Percentiles rank a stretch among this genome's conserved stretches.
Conservation (phyloP, 139 green algal species). For the Chlamydomonas schloesseri region DNA sequence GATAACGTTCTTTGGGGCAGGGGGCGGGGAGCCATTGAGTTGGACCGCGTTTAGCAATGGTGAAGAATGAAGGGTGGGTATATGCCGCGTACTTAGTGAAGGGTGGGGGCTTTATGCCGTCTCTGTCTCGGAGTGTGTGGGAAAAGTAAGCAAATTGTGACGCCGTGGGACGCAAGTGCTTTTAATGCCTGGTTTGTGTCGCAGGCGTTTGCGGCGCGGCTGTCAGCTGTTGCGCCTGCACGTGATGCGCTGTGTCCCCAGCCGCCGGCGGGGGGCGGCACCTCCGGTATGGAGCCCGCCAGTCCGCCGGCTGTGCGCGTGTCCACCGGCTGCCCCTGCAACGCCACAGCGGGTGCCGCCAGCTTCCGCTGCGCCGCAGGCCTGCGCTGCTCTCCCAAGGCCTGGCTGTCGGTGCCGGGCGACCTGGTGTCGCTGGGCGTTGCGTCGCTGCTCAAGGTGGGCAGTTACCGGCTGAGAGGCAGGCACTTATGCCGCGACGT, state of each 20-base stretch:
- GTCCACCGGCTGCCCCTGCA: neutral
- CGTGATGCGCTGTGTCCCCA: conserved; percentile 2
- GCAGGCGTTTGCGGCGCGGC: conserved; percentile 3
- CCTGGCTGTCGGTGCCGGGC: neutral
- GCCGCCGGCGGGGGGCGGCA: neutral
- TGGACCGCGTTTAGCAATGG: too few species aligned
- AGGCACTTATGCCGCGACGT: too few species aligned
- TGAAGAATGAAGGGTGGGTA: too few species aligned
- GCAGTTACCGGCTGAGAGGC: neutral
- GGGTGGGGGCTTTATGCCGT: too few species aligned
- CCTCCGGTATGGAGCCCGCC: neutral
- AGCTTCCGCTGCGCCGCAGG: conserved; percentile 14
- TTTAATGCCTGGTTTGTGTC: neutral
- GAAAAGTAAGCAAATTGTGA: too few species aligned
- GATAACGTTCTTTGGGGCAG: too few species aligned
- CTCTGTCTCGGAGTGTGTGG: too few species aligned
- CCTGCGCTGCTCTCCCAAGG: neutral
- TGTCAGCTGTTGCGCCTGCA: neutral
- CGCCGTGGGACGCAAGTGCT: too few species aligned
- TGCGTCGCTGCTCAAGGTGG: neutral
- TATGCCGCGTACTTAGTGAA: neutral
- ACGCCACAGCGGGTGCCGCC: neutral
- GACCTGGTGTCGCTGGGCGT: neutral
- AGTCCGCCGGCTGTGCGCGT: neutral
- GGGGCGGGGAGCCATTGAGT: too few species aligned